These are phyloP conservation scores for Cladosporium sp. DNA, from an alignment of 2,329 filamentous ascomycete species.

Conservation along the genomic window DNA sequence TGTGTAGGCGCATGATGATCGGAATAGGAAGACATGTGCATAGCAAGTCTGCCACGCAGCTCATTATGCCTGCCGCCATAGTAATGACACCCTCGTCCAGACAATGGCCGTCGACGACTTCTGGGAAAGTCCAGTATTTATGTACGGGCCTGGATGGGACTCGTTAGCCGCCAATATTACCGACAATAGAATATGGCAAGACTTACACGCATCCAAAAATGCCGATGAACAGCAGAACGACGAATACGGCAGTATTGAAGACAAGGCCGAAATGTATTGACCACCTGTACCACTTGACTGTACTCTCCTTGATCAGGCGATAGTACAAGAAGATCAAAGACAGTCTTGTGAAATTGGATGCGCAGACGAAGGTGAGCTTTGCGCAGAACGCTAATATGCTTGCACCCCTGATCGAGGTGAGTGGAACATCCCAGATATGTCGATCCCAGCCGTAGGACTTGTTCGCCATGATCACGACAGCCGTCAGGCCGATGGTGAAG, in stretches of 20 bases:
- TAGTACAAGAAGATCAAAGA: conserved; percentile 50
- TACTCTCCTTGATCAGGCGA: conserved; percentile 44
- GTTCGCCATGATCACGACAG: conserved; percentile 45
- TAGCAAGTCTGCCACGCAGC: conserved; percentile 44
- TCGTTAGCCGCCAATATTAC: neutral
- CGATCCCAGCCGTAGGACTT: conserved; percentile 44
- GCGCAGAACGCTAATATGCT: conserved; percentile 44
- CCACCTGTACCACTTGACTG: conserved; percentile 41
- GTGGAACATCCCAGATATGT: conserved; percentile 45
- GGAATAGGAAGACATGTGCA: conserved; percentile 47
- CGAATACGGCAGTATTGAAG: conserved; percentile 40
- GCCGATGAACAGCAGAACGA: conserved; percentile 40
- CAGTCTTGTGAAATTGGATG: conserved; percentile 46
- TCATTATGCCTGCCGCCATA: conserved; percentile 44
- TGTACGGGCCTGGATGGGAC: conserved; percentile 36
- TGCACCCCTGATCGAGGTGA: conserved; percentile 28
- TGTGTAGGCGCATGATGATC: conserved; percentile 44
- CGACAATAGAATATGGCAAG: neutral
- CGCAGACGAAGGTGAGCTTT: conserved; percentile 45
- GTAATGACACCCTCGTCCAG: conserved; percentile 44
- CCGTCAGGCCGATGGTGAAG: conserved; percentile 41
- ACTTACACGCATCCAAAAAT: conserved; percentile 44
- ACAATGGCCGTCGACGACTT: conserved; percentile 37
- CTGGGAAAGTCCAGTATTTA: conserved; percentile 45
- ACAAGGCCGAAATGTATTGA: conserved; percentile 41